Percentiles rank a stretch among this genome's conserved stretches.
Conservation (phyloP, 1,139 yeast species). For the Yamadazyma taylorii region DNA sequence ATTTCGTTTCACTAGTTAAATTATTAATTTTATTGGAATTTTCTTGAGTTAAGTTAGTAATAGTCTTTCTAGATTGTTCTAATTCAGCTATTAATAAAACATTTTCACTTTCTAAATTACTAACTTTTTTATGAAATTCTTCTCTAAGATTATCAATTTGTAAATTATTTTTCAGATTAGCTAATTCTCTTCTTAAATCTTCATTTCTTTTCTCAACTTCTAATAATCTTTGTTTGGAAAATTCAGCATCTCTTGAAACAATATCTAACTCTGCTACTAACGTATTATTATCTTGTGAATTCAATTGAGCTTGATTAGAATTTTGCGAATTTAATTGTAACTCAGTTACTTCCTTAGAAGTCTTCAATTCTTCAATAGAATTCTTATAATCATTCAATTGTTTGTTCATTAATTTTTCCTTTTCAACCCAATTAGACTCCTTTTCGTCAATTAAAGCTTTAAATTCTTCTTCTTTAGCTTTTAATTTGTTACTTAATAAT, state of each 20-base stretch:
- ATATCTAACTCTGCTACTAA: conserved; percentile 58
- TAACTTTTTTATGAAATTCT: conserved; percentile 41
- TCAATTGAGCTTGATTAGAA: conserved; percentile 28
- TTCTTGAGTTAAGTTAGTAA: conserved; percentile 33
- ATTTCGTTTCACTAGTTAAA: conserved; percentile 46
- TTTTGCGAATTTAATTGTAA: conserved; percentile 40
- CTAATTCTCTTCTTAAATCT: conserved; percentile 64
- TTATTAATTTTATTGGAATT: conserved; percentile 33
- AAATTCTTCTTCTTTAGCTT: conserved; percentile 65
- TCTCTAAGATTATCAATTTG: conserved; percentile 33
- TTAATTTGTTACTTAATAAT: conserved; percentile 41
- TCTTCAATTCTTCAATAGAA: conserved; percentile 54
- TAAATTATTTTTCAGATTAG: conserved; percentile 48
- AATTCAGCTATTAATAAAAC: conserved; percentile 62
- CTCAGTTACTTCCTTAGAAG: conserved; percentile 55
- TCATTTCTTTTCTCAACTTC: conserved; percentile 81
- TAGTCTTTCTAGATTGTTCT: conserved; percentile 47
- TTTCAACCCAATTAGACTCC: conserved; percentile 57
- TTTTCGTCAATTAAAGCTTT: conserved; percentile 61
- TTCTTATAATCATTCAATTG: conserved; percentile 48
- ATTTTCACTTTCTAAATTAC: conserved; percentile 67
- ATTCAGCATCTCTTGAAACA: conserved; percentile 71
- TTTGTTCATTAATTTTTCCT: conserved; percentile 44
- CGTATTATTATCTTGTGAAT: conserved; percentile 19
- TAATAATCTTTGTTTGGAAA: conserved; percentile 63